Evolutionary conservation across 2,329 filamentous ascomycete genomes (phyloP).

Genomic region (Coniochaeta ligniaria): DNA sequence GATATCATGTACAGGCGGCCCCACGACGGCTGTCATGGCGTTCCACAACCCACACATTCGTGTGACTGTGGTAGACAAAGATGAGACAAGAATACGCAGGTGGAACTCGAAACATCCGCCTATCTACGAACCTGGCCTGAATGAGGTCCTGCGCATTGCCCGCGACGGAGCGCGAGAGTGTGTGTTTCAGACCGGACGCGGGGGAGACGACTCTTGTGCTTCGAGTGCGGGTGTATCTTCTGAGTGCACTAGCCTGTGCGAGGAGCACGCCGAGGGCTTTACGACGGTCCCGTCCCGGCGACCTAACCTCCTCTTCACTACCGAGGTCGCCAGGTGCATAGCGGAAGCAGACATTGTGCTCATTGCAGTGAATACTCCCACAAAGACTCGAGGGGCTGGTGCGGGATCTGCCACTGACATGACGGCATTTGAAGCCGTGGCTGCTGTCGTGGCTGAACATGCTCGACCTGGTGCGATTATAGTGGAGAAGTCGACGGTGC

Average conservation of each 20-base stretch:
- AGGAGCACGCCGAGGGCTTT: slow-evolving; percentile 13
- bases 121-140: slow-evolving; percentile 68
- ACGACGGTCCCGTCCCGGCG: slow-evolving; percentile 34
- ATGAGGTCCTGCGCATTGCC: slow-evolving; percentile 58
- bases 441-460: slow-evolving; percentile 57
- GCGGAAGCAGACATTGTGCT: slow-evolving; percentile 65
- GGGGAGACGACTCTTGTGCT: slow-evolving; percentile 19
- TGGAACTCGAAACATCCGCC: slow-evolving; percentile 71
- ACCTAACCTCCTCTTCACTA: slow-evolving; percentile 69
- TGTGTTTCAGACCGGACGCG: slow-evolving; percentile 29
- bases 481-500: slow-evolving; percentile 77
- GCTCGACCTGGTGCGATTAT: slow-evolving; percentile 64
- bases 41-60: slow-evolving; percentile 63
- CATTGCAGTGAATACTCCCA: slow-evolving; percentile 73
- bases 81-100: slow-evolving; percentile 55
- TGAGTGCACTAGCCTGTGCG: slow-evolving; percentile 22
- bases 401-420: slow-evolving; percentile 67
- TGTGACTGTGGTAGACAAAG: slow-evolving; percentile 69
- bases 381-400: slow-evolving; percentile 63
- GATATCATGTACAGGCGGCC: slow-evolving; percentile 43
- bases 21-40: slow-evolving; percentile 68
- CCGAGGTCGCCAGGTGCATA: slow-evolving; percentile 54
- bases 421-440: slow-evolving; percentile 63
- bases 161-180: slow-evolving; percentile 48
- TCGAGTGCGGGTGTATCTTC: slow-evolving; percentile 14